These are phyloP conservation scores for Solanum clarkiae DNA, from an alignment of 257 asterid genomes.

Conservation along the genomic window DNA sequence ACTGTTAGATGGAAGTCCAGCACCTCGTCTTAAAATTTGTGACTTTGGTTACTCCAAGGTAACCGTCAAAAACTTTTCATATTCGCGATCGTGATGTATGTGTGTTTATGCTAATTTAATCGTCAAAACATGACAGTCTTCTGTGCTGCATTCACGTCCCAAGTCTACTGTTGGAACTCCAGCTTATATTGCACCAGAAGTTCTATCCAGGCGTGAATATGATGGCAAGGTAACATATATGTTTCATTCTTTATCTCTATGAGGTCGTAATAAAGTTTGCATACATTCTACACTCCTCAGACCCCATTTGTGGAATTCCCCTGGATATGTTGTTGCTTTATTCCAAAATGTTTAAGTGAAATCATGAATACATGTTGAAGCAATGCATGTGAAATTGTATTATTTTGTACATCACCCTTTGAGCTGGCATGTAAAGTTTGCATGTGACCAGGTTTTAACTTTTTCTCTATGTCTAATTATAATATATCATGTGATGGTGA, in stretches of 20 bases:
- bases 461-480: neutral
- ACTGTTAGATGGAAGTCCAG: conserved; percentile 57
- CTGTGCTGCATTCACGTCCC: conserved; percentile 49
- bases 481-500: neutral
- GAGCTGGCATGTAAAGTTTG: neutral
- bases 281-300: too few relatives aligned
- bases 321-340: too few relatives aligned
- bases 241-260: too few relatives aligned
- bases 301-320: too few relatives aligned
- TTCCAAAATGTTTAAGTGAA: neutral
- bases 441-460: neutral
- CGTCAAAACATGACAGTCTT: conserved; percentile 23
- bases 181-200: conserved; percentile 26
- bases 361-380: neutral
- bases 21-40: conserved; percentile 56
- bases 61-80: neutral
- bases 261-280: too few relatives aligned
- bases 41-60: conserved; percentile 47
- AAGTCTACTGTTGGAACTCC: conserved; percentile 29
- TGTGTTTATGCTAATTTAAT: neutral
- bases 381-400: neutral
- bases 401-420: neutral
- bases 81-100: neutral
- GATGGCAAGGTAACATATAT: conserved; percentile 16
- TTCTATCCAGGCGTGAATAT: conserved; percentile 19